phyloP scores from a whole-genome alignment of 306 rosid genomes.

The Argentina anserina region DNA sequence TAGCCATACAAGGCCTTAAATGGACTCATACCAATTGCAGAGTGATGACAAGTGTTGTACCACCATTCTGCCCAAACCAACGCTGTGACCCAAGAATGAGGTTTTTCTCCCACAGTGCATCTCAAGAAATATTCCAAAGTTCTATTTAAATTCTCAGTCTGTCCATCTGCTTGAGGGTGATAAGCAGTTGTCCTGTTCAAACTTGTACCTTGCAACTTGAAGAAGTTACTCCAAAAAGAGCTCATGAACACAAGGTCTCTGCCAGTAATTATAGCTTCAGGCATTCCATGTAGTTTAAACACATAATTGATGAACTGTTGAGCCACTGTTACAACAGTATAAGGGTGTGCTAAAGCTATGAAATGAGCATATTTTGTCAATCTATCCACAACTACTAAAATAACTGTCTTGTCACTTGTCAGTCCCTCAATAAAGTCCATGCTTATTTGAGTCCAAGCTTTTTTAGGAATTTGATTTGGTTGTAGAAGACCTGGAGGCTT shows the following conservation, averaged over 20 bases:
- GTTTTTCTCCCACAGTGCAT: not conserved
- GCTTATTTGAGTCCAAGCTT: not conserved
- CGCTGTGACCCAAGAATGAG: not conserved
- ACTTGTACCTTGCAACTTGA: too few relatives aligned
- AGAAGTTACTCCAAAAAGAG: too few relatives aligned
- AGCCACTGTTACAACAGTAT: rapidly evolving
- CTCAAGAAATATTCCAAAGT: not conserved
- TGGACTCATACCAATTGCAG: too few relatives aligned
- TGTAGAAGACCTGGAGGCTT: not conserved
- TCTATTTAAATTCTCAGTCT: not conserved
- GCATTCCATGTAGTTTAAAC: too few relatives aligned
- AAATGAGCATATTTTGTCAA: not conserved
- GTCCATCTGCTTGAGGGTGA: not conserved
- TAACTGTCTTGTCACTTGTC: not conserved
- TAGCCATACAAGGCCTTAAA: too few relatives aligned
- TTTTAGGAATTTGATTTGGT: not conserved
- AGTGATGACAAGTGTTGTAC: not conserved
- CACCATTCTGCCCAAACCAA: not conserved
- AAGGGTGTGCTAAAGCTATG: not conserved
- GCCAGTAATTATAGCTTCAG: too few relatives aligned
- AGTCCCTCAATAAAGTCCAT: not conserved
- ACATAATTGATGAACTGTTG: too few relatives aligned
- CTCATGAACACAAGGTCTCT: too few relatives aligned
- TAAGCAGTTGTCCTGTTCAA: too few relatives aligned
- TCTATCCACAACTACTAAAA: not conserved